Evolutionary conservation across 2,329 filamentous ascomycete genomes (phyloP), one percentile per base, ranked within the genome.

Genomic region (Aphanocladium album): DNA sequence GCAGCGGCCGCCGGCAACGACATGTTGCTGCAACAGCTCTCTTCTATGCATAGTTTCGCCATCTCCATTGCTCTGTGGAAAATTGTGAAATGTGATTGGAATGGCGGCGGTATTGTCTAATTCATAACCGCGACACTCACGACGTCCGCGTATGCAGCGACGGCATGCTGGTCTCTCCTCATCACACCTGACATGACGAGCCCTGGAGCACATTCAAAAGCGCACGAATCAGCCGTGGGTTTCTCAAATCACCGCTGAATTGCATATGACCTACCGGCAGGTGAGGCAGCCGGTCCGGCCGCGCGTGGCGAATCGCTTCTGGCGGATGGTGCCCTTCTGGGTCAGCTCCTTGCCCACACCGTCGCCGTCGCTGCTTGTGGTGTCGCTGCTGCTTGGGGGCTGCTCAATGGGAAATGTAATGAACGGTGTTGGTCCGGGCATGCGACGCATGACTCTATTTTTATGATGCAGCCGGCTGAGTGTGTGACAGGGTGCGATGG

Each of bases 241-340:
- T 19, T 14, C 19, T 12, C 7, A 27, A 16, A 16, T 23, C 21
- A 19, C 41, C 8, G 11, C 7, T 19, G 2, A 7, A 30, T 30
- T 30, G 30, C 5, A 27, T n/a, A 56, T 25, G 53, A 23, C 30
- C 9, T 9, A 56, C 53, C 53, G 53, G 8, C 53, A 56, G 23
- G 53, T 56, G 27, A 56, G 53, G 41, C 53, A 56, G 41, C 53
- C 53, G 8, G 53, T 56, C 7, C 53, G 30, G 53, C 53, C 53
- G 17, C 53, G n/a, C n/a, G 53, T 46, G 14, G 53, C 33, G 25
- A 25, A 56, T 56, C 53, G 53, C 41, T 56, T 56, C 41, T 56
- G 53, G n/a, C 53, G 53, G 21, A 56, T 14, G 27, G 53, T 56
- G 14, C 53, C 53, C 19, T 56, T 56, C 7, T 56, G 35, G n/a